Evolutionary conservation across 768 basidiomycete species (phyloP).

Genomic region (Naganishia friedmannii): DNA sequence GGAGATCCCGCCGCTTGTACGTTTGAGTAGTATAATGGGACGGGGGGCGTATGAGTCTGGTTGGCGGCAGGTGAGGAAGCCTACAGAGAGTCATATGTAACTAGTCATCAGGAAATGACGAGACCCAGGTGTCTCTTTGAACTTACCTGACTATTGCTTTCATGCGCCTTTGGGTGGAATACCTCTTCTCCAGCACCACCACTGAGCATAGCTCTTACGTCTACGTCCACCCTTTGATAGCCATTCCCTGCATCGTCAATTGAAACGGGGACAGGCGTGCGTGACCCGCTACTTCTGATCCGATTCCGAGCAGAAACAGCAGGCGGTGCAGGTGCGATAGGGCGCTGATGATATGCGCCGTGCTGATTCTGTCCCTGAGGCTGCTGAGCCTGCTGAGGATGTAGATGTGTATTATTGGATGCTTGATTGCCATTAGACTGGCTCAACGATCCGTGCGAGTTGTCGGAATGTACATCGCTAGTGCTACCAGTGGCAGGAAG

Average conservation of each 20-base stretch:
- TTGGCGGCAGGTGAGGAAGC: conserved; percentile 2
- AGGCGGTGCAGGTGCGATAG: conserved; percentile 30
- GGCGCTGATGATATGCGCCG: conserved; percentile 17
- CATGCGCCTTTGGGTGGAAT: conserved; percentile 31
- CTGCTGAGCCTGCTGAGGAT: conserved; percentile 11
- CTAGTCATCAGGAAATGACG: not conserved
- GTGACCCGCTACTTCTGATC: conserved; percentile 10
- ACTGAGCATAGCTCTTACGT: conserved; percentile 19
- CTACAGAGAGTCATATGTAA: not conserved
- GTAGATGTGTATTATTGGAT: conserved; percentile 1
- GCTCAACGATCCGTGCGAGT: not conserved
- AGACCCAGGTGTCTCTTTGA: not conserved
- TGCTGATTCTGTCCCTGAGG: conserved; percentile 5
- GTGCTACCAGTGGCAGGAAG: conserved; percentile 27
- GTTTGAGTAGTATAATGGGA: conserved; percentile 26
- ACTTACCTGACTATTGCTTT: conserved; percentile 20
- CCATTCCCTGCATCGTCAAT: conserved; percentile 18
- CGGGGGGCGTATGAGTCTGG: conserved; percentile 24
- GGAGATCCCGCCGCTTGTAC: conserved; percentile 28
- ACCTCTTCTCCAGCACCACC: conserved; percentile 30
- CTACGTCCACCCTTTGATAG: conserved; percentile 19
- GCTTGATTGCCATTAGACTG: not conserved
- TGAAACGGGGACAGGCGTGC: conserved; percentile 17
- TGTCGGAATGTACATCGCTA: conserved; percentile 2
- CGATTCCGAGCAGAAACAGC: conserved; percentile 19